Evolutionary conservation across 208 protist species (phyloP), one percentile per base, ranked within the genome.

Genomic region (Leishmania arabica): DNA sequence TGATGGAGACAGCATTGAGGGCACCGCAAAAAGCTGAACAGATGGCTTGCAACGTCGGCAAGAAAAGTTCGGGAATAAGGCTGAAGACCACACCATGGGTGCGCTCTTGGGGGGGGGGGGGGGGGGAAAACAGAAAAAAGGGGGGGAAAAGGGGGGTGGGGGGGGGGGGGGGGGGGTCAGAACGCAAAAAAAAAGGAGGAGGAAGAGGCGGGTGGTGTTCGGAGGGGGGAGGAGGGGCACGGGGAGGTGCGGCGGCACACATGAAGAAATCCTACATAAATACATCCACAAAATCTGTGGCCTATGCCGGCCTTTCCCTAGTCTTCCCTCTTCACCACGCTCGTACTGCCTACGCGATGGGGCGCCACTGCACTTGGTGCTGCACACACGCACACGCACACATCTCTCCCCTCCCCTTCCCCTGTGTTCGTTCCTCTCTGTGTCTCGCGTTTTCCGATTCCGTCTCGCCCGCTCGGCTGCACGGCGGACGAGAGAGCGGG

Each of bases 131-230:
- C n/a, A n/a, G n/a, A n/a, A n/a, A n/a, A n/a, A n/a, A n/a, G n/a
- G n/a, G n/a, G n/a, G n/a, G n/a, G n/a, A n/a, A n/a, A n/a, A n/a
- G n/a, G n/a, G n/a, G n/a, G n/a, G n/a, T n/a, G n/a, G n/a, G n/a
- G n/a, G n/a, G n/a, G n/a, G n/a, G n/a, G n/a, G n/a, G n/a, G n/a
- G n/a, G n/a, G n/a, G n/a, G n/a, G n/a, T n/a, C n/a, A 53, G 72
- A 37, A 47, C 53, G 49, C 37, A 34, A 76, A 27, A 62, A 31
- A 62, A 47, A 37, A 37, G 1, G 2, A 37, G 45, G 11, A 76
- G 15, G 45, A 47, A 54, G 34, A 17, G 72, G 3, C 72, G 75
- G 76, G 56, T 77, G 64, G 58, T 78, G 64, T 80, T 47, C 75
- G 31, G 69, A 27, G 66, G 40, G 66, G 49, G 64, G 70, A 68